These are phyloP conservation scores for Pochonia chlamydosporia DNA, from an alignment of 2,329 filamentous ascomycete species.

Conservation along the genomic window DNA sequence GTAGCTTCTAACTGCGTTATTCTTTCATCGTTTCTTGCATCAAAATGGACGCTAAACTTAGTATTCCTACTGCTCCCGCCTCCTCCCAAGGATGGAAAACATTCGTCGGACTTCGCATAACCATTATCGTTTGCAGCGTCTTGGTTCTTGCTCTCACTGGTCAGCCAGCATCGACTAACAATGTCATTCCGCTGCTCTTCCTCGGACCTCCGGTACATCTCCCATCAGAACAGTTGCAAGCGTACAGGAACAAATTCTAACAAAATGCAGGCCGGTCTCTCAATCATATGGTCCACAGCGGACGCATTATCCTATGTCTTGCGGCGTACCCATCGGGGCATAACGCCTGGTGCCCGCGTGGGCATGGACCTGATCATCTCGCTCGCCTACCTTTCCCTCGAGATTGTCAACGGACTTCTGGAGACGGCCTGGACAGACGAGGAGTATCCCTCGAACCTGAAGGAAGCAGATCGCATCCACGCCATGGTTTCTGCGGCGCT, in stretches of 20 bases:
- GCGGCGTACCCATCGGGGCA: not conserved
- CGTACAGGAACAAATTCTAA: not conserved
- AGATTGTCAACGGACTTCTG: not conserved
- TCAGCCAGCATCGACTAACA: not conserved
- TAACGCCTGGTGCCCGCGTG: not conserved
- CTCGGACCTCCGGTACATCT: not conserved
- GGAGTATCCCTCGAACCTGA: not conserved
- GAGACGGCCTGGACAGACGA: not conserved
- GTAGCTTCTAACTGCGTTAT: too few species aligned
- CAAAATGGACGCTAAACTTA: not conserved
- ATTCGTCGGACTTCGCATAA: not conserved
- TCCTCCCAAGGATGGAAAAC: not conserved
- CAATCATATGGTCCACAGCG: not conserved
- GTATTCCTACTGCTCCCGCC: not conserved
- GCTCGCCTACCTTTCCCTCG: not conserved
- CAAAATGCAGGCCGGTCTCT: not conserved
- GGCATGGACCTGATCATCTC: not conserved
- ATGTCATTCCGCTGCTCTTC: not conserved
- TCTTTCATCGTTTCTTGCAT: too few species aligned
- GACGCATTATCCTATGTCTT: not conserved
- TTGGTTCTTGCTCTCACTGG: not conserved
- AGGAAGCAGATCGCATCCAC: not conserved
- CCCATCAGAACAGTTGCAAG: not conserved
- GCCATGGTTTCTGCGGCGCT: not conserved
- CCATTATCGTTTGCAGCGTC: not conserved